Evolutionary conservation across 2,329 filamentous ascomycete species (phyloP), one percentile per base, ranked within the genome.

Genomic region (Pseudogymnoascus verrucosus): DNA sequence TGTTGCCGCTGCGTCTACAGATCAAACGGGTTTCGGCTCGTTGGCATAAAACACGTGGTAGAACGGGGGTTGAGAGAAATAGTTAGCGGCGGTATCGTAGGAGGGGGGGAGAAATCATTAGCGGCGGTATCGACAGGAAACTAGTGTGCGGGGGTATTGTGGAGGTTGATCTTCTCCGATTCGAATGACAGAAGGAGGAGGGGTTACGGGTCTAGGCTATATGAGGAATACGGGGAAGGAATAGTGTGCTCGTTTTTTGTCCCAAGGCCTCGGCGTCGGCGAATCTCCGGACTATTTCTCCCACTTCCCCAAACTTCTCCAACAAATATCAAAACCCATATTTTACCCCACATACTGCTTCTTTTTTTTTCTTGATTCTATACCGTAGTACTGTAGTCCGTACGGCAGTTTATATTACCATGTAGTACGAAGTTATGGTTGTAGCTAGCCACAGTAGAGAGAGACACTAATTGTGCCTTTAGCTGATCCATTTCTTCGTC

Each of bases 271-370:
- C 42, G 42, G 42, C 42, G 42, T 47, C 42, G 42, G 42, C 42
- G 21, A 47, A 47, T 47, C 42, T 47, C 42, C 42, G 42, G 42
- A 26, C 14, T 26, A 7, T 26, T 26, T 23, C 21, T 26, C 5
- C 42, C 42, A n/a, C 42, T 47, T 47, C 42, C 42, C 42, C 42
- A 47, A 47, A 47, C 42, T 47, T 47, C 42, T 47, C 42, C 42
- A 47, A 40, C 39, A 40, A 47, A 14, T 47, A 47, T 47, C 42
- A 47, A 31, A 31, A 31, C 28, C 28, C 21, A 47, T 26, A 47
- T n/a, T 47, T 26, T 47, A 47, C 42, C 42, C 21, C 42, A 47
- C 42, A 26, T 14, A 26, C 21, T n/a, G 21, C 42, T 14, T 26
- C 42, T 47, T 5, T 47, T 47, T 47, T 47, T 47, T 12, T 12